Evolutionary conservation across 1,284 basidiomycete species (phyloP).

Genomic region (Cystobasidium sp.): DNA sequence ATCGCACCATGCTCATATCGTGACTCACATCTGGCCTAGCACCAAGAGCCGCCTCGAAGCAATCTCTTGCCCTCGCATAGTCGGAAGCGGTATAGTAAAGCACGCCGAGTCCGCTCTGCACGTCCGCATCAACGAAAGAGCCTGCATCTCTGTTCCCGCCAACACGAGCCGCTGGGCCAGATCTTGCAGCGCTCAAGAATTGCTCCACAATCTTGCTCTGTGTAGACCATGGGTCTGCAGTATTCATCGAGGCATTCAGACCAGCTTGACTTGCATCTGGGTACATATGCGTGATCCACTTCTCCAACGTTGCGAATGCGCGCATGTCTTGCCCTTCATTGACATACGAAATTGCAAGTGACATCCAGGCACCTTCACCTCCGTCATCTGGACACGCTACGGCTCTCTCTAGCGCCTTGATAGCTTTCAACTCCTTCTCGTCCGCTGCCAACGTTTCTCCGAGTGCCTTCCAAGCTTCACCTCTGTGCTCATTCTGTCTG

Average conservation of each 20-base stretch:
- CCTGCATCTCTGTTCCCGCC: constrained; percentile 66
- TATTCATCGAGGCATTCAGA: neutral
- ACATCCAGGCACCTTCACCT: constrained; percentile 74
- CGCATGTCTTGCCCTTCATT: constrained; percentile 92
- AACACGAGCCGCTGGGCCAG: constrained; percentile 54
- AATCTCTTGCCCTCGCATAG: constrained; percentile 89
- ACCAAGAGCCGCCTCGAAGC: constrained; percentile 85
- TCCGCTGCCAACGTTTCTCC: constrained; percentile 97
- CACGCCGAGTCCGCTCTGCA: constrained; percentile 91
- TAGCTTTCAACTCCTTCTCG: constrained; percentile 68
- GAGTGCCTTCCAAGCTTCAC: constrained; percentile 89
- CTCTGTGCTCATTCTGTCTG: constrained; percentile 58
- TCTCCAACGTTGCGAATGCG: constrained; percentile 83
- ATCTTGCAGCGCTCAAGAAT: constrained; percentile 82
- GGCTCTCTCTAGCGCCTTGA: constrained; percentile 68
- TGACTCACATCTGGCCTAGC: constrained; percentile 72
- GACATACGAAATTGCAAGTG: constrained; percentile 93
- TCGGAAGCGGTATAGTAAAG: constrained; percentile 87
- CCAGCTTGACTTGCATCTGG: constrained; percentile 62
- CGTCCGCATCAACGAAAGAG: constrained; percentile 78
- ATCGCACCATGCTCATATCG: neutral
- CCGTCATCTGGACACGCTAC: constrained; percentile 64
- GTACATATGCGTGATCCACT: constrained; percentile 80
- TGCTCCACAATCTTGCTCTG: constrained; percentile 80
- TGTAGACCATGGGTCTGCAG: constrained; percentile 75